phyloP scores from a whole-genome alignment of 345 rosid species.

The Hibiscus syriacus region DNA sequence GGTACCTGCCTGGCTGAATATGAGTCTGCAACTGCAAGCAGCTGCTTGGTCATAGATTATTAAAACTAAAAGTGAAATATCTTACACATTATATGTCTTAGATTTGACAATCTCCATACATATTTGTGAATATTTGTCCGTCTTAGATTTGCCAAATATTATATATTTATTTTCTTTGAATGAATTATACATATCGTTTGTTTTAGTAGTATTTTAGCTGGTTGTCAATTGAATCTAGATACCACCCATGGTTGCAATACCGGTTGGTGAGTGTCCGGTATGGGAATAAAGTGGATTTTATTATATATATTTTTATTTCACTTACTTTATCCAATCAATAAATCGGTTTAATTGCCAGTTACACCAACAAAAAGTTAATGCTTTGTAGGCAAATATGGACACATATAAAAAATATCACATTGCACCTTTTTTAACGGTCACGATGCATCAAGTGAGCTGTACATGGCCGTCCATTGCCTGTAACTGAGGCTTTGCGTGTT shows the following conservation, averaged over 20 bases:
- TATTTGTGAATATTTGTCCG: not conserved
- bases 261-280: not conserved
- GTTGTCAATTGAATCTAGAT: too few relatives aligned
- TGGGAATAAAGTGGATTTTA: too few relatives aligned
- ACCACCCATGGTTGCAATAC: not conserved
- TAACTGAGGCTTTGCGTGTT: not conserved
- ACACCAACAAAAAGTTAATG: too few relatives aligned
- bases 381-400: too few relatives aligned
- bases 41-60: not conserved
- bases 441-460: not conserved
- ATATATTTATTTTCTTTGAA: too few relatives aligned
- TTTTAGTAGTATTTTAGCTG: too few relatives aligned
- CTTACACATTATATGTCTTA: not conserved
- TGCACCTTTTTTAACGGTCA: not conserved
- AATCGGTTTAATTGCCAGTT: too few relatives aligned
- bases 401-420: too few relatives aligned
- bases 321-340: too few relatives aligned
- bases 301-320: too few relatives aligned
- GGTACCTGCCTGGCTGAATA: slow-evolving; percentile 12
- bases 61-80: not conserved
- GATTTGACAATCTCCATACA: not conserved
- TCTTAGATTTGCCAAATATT: not conserved
- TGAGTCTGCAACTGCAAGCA: not conserved
- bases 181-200: too few relatives aligned
- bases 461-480: not conserved